Conservation (phyloP, 2,329 filamentous ascomycete species). For the Penicillium nordicum region DNA sequence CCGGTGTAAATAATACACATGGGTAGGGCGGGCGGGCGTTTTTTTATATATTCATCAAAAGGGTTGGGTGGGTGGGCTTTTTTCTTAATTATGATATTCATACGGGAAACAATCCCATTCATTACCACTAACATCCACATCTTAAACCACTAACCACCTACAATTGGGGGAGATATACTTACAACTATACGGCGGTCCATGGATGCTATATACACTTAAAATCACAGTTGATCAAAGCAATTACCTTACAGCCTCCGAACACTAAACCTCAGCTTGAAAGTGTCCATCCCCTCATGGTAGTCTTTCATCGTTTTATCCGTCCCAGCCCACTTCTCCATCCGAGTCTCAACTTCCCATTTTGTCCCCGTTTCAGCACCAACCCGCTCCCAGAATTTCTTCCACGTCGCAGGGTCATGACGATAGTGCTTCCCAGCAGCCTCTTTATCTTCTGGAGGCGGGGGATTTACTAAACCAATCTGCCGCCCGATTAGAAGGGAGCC, state of each 20-base stretch:
- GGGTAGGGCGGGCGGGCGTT: too few species aligned
- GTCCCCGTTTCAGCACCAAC: conserved; percentile 51
- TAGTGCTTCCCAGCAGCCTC: conserved; percentile 30
- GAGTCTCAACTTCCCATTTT: conserved; percentile 44
- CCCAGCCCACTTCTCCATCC: conserved; percentile 16
- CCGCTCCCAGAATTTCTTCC: conserved; percentile 55
- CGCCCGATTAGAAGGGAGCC: conserved; percentile 25
- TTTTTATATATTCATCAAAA: too few species aligned
- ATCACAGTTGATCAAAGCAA: neutral
- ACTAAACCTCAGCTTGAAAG: conserved; percentile 18
- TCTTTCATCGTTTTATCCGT: conserved; percentile 6
- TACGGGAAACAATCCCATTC: too few species aligned
- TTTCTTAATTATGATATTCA: too few species aligned
- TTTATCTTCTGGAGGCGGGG: conserved; percentile 6
- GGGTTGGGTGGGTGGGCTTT: too few species aligned
- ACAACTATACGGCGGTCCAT: too few species aligned
- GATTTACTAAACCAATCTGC: conserved; percentile 20
- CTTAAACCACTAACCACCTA: too few species aligned
- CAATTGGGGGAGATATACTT: too few species aligned
- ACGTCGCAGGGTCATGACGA: conserved; percentile 50
- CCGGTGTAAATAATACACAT: too few species aligned
- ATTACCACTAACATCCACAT: too few species aligned
- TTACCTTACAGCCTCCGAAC: conserved; percentile 2
- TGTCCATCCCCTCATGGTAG: conserved; percentile 13
- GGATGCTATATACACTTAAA: neutral